Evolutionary conservation across 345 rosid genomes (phyloP).

Genomic region (Camelina hispida): DNA sequence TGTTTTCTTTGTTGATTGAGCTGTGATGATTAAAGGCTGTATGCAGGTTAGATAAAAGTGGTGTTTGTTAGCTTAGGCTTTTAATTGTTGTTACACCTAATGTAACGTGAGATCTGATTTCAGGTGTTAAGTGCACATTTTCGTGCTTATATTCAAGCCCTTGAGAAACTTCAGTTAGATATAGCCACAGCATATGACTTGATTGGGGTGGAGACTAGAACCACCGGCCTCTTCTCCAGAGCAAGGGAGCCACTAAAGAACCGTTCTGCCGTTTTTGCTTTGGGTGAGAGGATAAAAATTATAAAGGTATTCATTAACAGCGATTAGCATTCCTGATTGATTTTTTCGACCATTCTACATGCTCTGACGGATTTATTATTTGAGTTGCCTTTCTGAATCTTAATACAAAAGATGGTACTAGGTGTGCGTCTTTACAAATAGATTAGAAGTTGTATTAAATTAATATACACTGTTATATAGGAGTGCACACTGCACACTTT

Average conservation of each 20-base stretch:
- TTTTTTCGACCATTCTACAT: constrained; percentile 15
- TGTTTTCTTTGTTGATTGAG: constrained; percentile 26
- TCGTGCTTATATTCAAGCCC: constrained; percentile 94
- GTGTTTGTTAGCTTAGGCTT: constrained; percentile 20
- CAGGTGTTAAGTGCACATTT: constrained; percentile 99
- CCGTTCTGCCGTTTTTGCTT: constrained; percentile 90
- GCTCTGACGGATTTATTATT: neutral
- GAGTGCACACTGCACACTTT: neutral
- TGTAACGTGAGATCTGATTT: constrained; percentile 33
- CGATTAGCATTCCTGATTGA: constrained; percentile 22
- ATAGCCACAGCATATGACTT: constrained; percentile 90
- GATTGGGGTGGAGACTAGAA: constrained; percentile 96
- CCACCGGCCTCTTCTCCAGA: constrained; percentile 79
- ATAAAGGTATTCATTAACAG: constrained; percentile 65
- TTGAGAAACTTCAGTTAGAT: constrained; percentile 95
- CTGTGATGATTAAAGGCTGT: constrained; percentile 1
- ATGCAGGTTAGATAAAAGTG: constrained; percentile 27
- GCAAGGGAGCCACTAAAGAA: constrained; percentile 90
- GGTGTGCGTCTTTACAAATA: neutral
- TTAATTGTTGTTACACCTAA: constrained; percentile 23
- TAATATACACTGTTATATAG: constrained; percentile 4
- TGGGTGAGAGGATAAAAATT: constrained; percentile 90
- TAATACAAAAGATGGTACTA: constrained; percentile 7
- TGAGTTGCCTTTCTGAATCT: constrained; percentile 24
- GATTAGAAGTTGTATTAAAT: neutral